phyloP scores from a whole-genome alignment of 2,329 filamentous ascomycete genomes.

The Aspergillus sp. region DNA sequence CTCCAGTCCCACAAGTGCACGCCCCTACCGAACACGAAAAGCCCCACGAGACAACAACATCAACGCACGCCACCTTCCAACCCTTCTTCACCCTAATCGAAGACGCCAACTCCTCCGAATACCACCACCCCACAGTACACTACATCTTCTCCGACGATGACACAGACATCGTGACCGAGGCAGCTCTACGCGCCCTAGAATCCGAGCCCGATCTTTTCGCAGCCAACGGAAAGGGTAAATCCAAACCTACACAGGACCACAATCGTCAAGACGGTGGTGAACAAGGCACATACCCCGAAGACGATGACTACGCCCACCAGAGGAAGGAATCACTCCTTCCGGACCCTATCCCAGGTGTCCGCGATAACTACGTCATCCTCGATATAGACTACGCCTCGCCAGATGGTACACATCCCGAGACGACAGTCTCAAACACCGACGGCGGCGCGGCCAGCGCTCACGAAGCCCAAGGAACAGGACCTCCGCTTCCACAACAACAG shows the following conservation, averaged over 20 bases:
- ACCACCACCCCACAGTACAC: conserved; percentile 81
- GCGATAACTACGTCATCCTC: conserved; percentile 60
- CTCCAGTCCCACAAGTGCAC: background rate
- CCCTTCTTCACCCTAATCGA: conserved; percentile 86
- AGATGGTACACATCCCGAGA: conserved; percentile 1
- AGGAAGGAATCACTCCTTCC: conserved; percentile 45
- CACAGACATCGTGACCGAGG: conserved; percentile 70
- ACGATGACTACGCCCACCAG: conserved; percentile 19
- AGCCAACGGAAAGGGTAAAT: conserved; percentile 23
- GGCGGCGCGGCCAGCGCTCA: background rate
- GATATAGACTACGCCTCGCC: conserved; percentile 48
- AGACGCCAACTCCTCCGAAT: conserved; percentile 70
- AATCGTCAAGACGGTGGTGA: conserved; percentile 5
- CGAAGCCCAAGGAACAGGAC: conserved; percentile 26
- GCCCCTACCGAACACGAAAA: conserved; percentile 16
- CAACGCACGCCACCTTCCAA: conserved; percentile 54
- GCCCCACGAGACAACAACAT: conserved; percentile 16
- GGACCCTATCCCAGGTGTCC: conserved; percentile 47
- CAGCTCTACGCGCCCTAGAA: conserved; percentile 59
- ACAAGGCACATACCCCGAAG: conserved; percentile 18
- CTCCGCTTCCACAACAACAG: conserved; percentile 12
- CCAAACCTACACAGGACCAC: conserved; percentile 8
- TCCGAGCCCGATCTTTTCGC: conserved; percentile 39
- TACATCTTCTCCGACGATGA: conserved; percentile 96
- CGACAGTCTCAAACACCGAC: conserved; percentile 19